These are phyloP conservation scores for Penicillium bovifimosum DNA, from an alignment of 495 filamentous ascomycete species.

Conservation along the genomic window DNA sequence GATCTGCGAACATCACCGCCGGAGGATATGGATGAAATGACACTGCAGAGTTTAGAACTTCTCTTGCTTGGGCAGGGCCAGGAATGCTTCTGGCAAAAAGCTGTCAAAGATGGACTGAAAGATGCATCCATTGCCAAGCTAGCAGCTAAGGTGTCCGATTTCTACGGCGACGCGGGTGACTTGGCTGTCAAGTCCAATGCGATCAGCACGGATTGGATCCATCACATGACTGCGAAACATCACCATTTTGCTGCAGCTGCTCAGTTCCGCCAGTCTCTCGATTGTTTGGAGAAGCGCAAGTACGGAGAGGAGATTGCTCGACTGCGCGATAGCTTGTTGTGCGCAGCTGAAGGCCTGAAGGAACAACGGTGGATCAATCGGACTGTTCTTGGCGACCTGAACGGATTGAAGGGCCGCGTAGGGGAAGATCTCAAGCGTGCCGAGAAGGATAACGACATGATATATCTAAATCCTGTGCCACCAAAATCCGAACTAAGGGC, in stretches of 20 bases:
- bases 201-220: conserved; percentile 93
- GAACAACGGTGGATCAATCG: conserved; percentile 84
- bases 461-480: conserved; percentile 81
- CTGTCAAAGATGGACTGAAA: conserved; percentile 88
- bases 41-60: conserved; percentile 75
- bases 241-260: conserved; percentile 96
- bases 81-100: conserved; percentile 98
- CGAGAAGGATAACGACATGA: conserved; percentile 94
- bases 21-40: conserved; percentile 92
- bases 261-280: conserved; percentile 88
- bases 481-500: conserved; percentile 82
- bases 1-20: conserved; percentile 81
- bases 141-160: conserved; percentile 86
- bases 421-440: conserved; percentile 84
- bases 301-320: conserved; percentile 96
- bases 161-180: conserved; percentile 80
- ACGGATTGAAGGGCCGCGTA: conserved; percentile 74
- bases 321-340: conserved; percentile 71
- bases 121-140: conserved; percentile 87
- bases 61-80: conserved; percentile 88
- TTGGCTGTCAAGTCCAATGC: conserved; percentile 80
- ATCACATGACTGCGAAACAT: conserved; percentile 95
- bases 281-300: conserved; percentile 87
- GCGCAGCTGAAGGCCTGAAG: conserved; percentile 81
- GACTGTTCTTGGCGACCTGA: conserved; percentile 73